Evolutionary conservation across 2,329 filamentous ascomycete genomes (phyloP).

Genomic region (Rhytidhysteron rufulum): DNA sequence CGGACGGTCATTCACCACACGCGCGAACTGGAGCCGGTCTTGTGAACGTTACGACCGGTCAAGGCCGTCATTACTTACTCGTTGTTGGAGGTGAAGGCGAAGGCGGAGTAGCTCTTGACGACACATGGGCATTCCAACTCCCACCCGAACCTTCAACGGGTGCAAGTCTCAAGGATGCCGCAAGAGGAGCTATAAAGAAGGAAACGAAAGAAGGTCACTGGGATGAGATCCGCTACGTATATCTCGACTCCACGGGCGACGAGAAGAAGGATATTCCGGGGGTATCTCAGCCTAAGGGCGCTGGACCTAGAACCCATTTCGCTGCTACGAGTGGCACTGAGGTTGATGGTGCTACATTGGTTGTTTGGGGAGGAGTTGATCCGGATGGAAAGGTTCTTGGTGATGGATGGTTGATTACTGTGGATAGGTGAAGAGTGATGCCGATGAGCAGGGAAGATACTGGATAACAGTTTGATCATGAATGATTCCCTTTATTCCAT

Average conservation of each 20-base stretch:
- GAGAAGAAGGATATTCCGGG: slow-evolving; percentile 40
- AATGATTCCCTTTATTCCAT: too few relatives aligned
- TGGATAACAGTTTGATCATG: background rate
- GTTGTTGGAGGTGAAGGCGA: slow-evolving; percentile 45
- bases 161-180: slow-evolving; percentile 49
- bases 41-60: slow-evolving; percentile 47
- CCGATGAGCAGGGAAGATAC: background rate
- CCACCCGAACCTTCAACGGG: slow-evolving; percentile 44
- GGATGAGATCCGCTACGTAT: slow-evolving; percentile 48
- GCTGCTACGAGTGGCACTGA: slow-evolving; percentile 39
- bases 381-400: slow-evolving; percentile 36
- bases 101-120: slow-evolving; percentile 23
- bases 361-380: slow-evolving; percentile 53
- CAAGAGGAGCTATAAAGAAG: slow-evolving; percentile 42
- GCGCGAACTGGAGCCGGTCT: slow-evolving; percentile 43
- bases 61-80: slow-evolving; percentile 51
- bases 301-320: slow-evolving; percentile 40
- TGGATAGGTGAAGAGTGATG: slow-evolving; percentile 23
- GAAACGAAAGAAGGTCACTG: slow-evolving; percentile 49
- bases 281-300: slow-evolving; percentile 34
- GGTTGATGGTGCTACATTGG: slow-evolving; percentile 44
- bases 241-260: slow-evolving; percentile 41
- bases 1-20: slow-evolving; percentile 28
- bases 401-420: slow-evolving; percentile 43
- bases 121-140: slow-evolving; percentile 54